These are phyloP conservation scores for Xanthoconium separans DNA, from an alignment of 1,284 basidiomycete genomes.

Conservation along the genomic window DNA sequence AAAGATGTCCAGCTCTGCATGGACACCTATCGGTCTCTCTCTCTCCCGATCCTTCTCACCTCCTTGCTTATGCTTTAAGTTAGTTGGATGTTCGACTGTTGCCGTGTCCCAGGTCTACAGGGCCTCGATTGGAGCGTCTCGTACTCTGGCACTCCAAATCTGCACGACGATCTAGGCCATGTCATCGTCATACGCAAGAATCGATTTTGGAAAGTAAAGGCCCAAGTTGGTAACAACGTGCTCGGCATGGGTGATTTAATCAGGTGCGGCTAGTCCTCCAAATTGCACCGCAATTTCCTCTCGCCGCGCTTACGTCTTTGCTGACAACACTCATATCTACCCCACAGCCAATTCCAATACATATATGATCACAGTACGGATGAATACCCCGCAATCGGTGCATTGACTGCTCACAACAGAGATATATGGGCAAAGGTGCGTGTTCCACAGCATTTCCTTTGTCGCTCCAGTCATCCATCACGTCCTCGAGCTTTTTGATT, in stretches of 20 bases:
- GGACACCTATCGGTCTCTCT: constrained; percentile 77
- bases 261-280: constrained; percentile 38
- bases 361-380: constrained; percentile 66
- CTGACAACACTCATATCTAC: background rate
- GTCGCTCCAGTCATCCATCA: background rate
- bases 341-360: constrained; percentile 67
- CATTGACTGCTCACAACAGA: constrained; percentile 75
- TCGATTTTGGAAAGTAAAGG: constrained; percentile 73
- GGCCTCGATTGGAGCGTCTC: constrained; percentile 78
- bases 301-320: background rate
- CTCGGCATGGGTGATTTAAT: constrained; percentile 72
- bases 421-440: constrained; percentile 81
- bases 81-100: constrained; percentile 93
- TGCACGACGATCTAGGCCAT: constrained; percentile 69
- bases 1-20: constrained; percentile 81
- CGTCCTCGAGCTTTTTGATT: background rate
- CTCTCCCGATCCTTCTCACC: background rate
- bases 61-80: background rate
- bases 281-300: background rate
- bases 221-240: constrained; percentile 54
- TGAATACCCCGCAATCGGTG: constrained; percentile 73
- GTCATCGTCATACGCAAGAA: constrained; percentile 79
- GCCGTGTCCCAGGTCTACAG: constrained; percentile 72
- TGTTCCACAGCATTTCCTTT: background rate
- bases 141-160: constrained; percentile 60